These are phyloP conservation scores for Glycine soja DNA, from an alignment of 306 rosid genomes.

Conservation along the genomic window DNA sequence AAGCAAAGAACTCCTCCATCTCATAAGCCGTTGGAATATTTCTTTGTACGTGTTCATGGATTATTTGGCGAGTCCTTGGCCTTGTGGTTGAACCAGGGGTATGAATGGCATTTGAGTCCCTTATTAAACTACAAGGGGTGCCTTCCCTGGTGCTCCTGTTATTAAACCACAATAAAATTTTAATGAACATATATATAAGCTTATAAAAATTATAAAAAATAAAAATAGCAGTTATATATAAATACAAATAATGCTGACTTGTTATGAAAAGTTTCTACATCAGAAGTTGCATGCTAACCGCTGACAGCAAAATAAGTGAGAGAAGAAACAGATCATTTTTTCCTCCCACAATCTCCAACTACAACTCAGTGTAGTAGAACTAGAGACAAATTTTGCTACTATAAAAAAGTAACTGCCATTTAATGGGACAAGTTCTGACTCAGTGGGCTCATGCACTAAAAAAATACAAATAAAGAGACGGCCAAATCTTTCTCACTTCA, in stretches of 20 bases:
- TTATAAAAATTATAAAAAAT: no score
- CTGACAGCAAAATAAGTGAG: constrained; percentile 50
- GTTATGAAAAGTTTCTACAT: constrained; percentile 46
- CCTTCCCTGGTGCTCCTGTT: constrained; percentile 80
- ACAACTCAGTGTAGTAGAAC: constrained; percentile 28
- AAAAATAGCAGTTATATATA: constrained; percentile 2
- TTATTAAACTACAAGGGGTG: constrained; percentile 80
- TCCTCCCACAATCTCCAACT: constrained; percentile 18
- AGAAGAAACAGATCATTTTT: constrained; percentile 7
- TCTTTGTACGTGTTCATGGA: constrained; percentile 55
- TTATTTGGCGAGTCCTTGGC: constrained; percentile 50
- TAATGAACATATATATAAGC: background rate
- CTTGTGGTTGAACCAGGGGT: constrained; percentile 77
- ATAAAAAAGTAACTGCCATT: constrained; percentile 46
- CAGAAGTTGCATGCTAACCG: constrained; percentile 45
- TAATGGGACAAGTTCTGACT: constrained; percentile 53
- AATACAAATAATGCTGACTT: constrained; percentile 32
- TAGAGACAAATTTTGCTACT: constrained; percentile 51
- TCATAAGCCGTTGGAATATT: constrained; percentile 72
- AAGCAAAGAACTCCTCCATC: constrained; percentile 84
- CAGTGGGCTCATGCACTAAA: constrained; percentile 49
- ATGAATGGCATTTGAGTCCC: constrained; percentile 59
- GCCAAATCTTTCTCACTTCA: constrained; percentile 56
- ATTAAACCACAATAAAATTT: constrained; percentile 6
- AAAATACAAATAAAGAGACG: constrained; percentile 53